Evolutionary conservation across 176 grass and related monocot species (phyloP).

Genomic region (bread wheat (Triticum aestivum)): DNA sequence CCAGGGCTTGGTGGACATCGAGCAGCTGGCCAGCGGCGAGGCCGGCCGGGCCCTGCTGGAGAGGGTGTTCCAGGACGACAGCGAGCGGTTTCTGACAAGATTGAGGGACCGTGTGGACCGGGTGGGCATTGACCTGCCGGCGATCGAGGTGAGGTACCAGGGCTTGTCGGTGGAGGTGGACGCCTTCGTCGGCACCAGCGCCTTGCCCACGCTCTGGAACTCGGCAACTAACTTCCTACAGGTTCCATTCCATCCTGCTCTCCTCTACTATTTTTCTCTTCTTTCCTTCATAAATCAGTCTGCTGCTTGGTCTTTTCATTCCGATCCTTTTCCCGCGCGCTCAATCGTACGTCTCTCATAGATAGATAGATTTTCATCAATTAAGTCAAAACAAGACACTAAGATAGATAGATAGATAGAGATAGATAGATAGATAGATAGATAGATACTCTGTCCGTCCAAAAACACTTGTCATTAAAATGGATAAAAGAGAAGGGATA

Average conservation of each 20-base stretch:
- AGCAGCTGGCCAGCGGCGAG: conserved; percentile 25
- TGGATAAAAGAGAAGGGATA: too few species aligned
- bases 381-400: too few species aligned
- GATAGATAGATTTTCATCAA: too few species aligned
- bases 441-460: too few species aligned
- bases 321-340: too few species aligned
- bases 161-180: conserved; percentile 53
- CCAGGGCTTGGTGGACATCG: conserved; percentile 37
- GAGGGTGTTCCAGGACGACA: conserved; percentile 68
- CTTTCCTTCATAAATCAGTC: too few species aligned
- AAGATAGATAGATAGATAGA: too few species aligned
- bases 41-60: conserved; percentile 25
- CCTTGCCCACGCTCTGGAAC: conserved; percentile 71
- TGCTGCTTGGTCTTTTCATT: too few species aligned
- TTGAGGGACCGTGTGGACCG: conserved; percentile 63
- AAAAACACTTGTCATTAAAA: too few species aligned
- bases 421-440: too few species aligned
- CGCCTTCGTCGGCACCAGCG: conserved; percentile 37
- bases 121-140: conserved; percentile 74
- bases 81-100: conserved; percentile 53
- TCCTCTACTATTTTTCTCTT: too few species aligned
- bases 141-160: conserved; percentile 67
- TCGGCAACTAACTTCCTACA: conserved; percentile 46
- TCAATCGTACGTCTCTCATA: too few species aligned
- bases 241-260: background rate